Conservation (phyloP, 805 yeast species). For the Maudiozyma bulderi region DNA sequence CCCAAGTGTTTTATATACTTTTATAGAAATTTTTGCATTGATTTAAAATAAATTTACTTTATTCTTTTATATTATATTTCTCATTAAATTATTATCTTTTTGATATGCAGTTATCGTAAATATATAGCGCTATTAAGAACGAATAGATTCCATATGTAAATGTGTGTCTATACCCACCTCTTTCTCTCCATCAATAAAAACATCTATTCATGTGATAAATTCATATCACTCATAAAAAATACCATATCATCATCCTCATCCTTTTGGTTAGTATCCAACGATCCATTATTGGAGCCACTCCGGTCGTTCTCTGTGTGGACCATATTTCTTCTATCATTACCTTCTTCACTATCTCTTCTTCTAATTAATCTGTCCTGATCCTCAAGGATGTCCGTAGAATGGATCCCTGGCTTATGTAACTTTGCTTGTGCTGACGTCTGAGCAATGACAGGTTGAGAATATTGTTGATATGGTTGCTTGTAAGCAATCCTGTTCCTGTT, state of each 20-base stretch:
- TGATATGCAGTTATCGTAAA: too few relatives aligned
- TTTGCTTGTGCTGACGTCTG: conserved; percentile 28
- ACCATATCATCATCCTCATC: conserved; percentile 54
- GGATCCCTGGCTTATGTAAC: conserved; percentile 22
- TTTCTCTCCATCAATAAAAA: background rate
- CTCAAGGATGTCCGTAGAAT: conserved; percentile 11
- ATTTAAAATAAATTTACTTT: background rate
- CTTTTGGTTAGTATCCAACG: conserved; percentile 30
- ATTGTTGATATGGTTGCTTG: conserved; percentile 18
- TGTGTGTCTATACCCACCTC: too few relatives aligned
- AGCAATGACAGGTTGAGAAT: conserved; percentile 26
- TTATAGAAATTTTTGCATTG: background rate
- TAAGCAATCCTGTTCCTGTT: conserved; percentile 18
- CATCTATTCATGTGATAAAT: conserved; percentile 20
- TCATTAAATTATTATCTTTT: too few relatives aligned
- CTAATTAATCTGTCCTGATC: conserved; percentile 5
- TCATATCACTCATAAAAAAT: conserved; percentile 71
- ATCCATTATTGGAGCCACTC: conserved; percentile 1
- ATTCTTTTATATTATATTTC: background rate
- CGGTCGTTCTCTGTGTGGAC: background rate
- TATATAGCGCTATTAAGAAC: too few relatives aligned
- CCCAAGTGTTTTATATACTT: background rate
- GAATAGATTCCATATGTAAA: too few relatives aligned
- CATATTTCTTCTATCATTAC: background rate
- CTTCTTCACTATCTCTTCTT: background rate